phyloP scores from a whole-genome alignment of 805 yeast species.

The Metschnikowia drakensbergensis region DNA sequence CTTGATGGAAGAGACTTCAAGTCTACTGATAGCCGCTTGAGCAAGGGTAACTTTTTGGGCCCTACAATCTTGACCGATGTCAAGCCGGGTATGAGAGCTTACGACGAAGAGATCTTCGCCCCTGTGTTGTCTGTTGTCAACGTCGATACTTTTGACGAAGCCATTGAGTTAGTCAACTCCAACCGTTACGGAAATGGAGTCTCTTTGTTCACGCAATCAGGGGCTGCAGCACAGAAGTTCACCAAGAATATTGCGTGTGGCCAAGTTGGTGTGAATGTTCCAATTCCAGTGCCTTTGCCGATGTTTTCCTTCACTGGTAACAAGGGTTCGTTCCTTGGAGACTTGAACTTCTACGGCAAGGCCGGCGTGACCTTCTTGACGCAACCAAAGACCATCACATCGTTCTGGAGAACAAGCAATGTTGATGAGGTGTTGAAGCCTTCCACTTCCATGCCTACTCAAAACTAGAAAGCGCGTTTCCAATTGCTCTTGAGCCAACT shows the following conservation, averaged over 20 bases:
- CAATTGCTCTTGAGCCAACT: no score
- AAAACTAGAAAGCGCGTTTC: constrained; percentile 30
- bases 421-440: constrained; percentile 48
- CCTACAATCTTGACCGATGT: constrained; percentile 63
- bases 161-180: constrained; percentile 58
- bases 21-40: constrained; percentile 35
- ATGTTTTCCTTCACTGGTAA: constrained; percentile 79
- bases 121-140: constrained; percentile 65
- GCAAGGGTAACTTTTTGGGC: constrained; percentile 65
- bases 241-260: constrained; percentile 67
- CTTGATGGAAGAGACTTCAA: constrained; percentile 60
- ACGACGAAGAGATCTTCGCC: constrained; percentile 75
- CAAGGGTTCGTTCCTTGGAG: constrained; percentile 73
- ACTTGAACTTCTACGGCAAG: constrained; percentile 75
- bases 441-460: constrained; percentile 67
- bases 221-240: constrained; percentile 67
- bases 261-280: constrained; percentile 74
- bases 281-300: constrained; percentile 78
- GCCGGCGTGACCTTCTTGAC: constrained; percentile 71
- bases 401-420: constrained; percentile 58
- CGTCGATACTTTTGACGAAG: constrained; percentile 63
- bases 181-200: constrained; percentile 67
- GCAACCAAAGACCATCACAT: constrained; percentile 70
- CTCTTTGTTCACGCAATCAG: constrained; percentile 65
- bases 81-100: constrained; percentile 66